A percentile compares a stretch with the other conserved stretches of the same genome.
phyloP scores from a whole-genome alignment of 306 rosid genomes.

The Trifolium pratense region DNA sequence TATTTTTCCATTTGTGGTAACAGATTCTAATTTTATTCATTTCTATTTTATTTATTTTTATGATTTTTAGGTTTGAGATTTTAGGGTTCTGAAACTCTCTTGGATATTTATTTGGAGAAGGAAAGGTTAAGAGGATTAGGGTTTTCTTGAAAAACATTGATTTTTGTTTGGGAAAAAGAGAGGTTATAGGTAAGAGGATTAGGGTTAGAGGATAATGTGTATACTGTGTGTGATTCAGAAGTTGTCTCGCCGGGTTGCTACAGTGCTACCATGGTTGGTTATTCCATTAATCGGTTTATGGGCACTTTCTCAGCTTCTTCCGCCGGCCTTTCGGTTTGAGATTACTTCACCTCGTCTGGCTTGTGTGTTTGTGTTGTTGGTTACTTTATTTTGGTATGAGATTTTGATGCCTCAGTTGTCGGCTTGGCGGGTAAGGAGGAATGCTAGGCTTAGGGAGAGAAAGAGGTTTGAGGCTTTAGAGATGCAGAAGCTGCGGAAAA shows the following conservation, averaged over 20 bases:
- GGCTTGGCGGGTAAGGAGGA: constrained; percentile 87
- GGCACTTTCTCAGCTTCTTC: constrained; percentile 99
- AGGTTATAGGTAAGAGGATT: constrained; percentile 24
- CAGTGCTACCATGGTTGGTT: constrained; percentile 99
- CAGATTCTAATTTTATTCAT: constrained; percentile 44
- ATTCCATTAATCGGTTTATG: constrained; percentile 92
- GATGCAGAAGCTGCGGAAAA: constrained; percentile 86
- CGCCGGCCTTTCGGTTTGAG: constrained; percentile 95
- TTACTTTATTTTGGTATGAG: constrained; percentile 99
- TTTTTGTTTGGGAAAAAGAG: constrained; percentile 30
- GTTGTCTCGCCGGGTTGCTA: constrained; percentile 99
- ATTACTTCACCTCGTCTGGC: constrained; percentile 94
- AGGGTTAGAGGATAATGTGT: constrained; percentile 95
- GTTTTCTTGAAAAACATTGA: constrained; percentile 55
- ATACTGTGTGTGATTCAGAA: constrained; percentile 99
- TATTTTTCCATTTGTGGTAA: constrained; percentile 12
- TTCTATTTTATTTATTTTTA: not conserved
- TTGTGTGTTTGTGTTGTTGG: constrained; percentile 88
- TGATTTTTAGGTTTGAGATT: constrained; percentile 42
- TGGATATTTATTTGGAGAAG: constrained; percentile 49
- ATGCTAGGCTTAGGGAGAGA: constrained; percentile 81
- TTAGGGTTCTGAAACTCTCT: constrained; percentile 60
- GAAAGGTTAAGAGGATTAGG: constrained; percentile 53
- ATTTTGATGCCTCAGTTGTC: constrained; percentile 98
- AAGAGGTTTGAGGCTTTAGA: constrained; percentile 91